These are phyloP conservation scores for Curvularia spicifera DNA, from an alignment of 2,329 filamentous ascomycete genomes.

Conservation along the genomic window DNA sequence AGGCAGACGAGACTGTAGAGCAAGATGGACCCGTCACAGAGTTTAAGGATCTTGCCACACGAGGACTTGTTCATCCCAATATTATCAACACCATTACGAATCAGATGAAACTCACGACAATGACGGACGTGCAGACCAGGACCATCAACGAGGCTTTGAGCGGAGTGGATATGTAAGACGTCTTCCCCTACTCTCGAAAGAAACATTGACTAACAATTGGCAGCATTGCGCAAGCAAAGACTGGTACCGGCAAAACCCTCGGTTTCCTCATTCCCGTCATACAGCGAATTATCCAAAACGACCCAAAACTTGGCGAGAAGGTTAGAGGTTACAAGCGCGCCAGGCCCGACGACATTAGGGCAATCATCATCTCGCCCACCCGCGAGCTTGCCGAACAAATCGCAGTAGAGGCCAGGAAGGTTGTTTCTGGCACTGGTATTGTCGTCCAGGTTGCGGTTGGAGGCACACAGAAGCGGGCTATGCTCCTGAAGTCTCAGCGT, in stretches of 20 bases:
- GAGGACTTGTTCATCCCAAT: constrained; percentile 64
- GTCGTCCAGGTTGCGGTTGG: constrained; percentile 83
- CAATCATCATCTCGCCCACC: constrained; percentile 67
- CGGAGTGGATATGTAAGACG: constrained; percentile 79
- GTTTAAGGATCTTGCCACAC: constrained; percentile 54
- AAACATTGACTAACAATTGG: constrained; percentile 20
- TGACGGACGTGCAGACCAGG: constrained; percentile 90
- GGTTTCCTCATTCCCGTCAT: constrained; percentile 88
- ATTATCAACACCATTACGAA: constrained; percentile 72
- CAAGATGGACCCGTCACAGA: constrained; percentile 46
- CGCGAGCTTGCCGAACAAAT: constrained; percentile 70
- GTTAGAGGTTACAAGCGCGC: constrained; percentile 51
- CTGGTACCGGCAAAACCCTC: constrained; percentile 94
- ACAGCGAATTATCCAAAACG: constrained; percentile 73
- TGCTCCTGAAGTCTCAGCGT: constrained; percentile 70
- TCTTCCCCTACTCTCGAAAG: neutral
- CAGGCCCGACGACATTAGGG: constrained; percentile 61
- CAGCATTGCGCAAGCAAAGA: constrained; percentile 86
- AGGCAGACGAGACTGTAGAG: constrained; percentile 22
- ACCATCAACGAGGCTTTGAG: constrained; percentile 82
- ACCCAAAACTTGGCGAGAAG: constrained; percentile 65
- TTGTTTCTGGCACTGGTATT: constrained; percentile 70
- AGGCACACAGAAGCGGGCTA: constrained; percentile 76
- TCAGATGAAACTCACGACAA: constrained; percentile 77
- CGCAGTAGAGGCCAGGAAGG: constrained; percentile 72